These are phyloP conservation scores for Aspergillus nomiae DNA, from an alignment of 2,329 filamentous ascomycete species.

Conservation along the genomic window DNA sequence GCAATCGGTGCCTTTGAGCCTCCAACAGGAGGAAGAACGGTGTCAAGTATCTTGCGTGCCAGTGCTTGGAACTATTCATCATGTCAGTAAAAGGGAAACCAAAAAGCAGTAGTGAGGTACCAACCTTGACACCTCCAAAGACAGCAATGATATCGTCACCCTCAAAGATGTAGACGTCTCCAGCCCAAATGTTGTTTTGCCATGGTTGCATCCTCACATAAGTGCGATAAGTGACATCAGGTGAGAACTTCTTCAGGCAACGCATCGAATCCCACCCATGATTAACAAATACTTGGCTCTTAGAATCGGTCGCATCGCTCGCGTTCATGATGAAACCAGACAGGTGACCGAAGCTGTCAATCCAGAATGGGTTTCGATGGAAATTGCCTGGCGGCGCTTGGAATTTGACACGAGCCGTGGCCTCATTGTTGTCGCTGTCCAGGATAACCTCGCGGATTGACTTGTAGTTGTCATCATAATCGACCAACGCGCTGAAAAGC, in stretches of 20 bases:
- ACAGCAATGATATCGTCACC: slow-evolving; percentile 61
- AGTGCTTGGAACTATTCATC: slow-evolving; percentile 43
- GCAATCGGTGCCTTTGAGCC: slow-evolving; percentile 23
- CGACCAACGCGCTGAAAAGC: slow-evolving; percentile 62
- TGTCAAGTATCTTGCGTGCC: slow-evolving; percentile 43
- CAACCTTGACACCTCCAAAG: slow-evolving; percentile 48
- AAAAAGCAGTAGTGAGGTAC: background rate
- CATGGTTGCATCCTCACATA: slow-evolving; percentile 63
- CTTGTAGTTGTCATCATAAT: slow-evolving; percentile 59
- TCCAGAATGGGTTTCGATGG: slow-evolving; percentile 62
- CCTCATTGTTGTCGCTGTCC: slow-evolving; percentile 58
- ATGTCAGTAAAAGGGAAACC: background rate
- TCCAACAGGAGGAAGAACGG: slow-evolving; percentile 41
- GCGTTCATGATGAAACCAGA: slow-evolving; percentile 64
- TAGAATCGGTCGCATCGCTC: slow-evolving; percentile 60
- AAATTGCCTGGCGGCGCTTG: slow-evolving; percentile 58
- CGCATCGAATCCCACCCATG: slow-evolving; percentile 65
- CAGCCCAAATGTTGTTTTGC: slow-evolving; percentile 56
- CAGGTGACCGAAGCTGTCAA: slow-evolving; percentile 59
- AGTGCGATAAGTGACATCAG: slow-evolving; percentile 58
- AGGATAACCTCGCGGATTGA: slow-evolving; percentile 62
- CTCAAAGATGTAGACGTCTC: slow-evolving; percentile 63
- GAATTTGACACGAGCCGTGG: slow-evolving; percentile 57
- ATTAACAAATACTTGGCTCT: slow-evolving; percentile 62
- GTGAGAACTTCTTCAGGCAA: slow-evolving; percentile 54